A percentile compares a stretch with the other conserved stretches of the same genome.
These are phyloP conservation scores for Leptographium galeiforme DNA, from an alignment of 2,329 filamentous ascomycete genomes.

Conservation along the genomic window DNA sequence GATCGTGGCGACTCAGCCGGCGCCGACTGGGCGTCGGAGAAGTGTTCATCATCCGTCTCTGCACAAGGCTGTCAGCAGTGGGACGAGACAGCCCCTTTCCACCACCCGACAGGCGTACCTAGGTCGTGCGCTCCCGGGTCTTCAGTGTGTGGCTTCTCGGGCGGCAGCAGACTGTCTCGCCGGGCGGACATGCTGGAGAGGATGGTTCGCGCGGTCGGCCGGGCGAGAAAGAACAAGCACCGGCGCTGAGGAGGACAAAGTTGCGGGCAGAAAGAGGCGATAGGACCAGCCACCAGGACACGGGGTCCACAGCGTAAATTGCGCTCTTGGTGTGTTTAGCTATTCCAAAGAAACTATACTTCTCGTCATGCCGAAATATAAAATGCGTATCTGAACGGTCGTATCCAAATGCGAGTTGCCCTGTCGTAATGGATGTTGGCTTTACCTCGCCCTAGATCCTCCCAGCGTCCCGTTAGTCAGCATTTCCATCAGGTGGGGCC, in stretches of 20 bases:
- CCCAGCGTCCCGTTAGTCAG: background rate
- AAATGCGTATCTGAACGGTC: background rate
- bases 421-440: background rate
- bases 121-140: slow-evolving; percentile 49
- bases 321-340: too few species aligned
- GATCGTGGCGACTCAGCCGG: slow-evolving; percentile 25
- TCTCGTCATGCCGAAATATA: too few species aligned
- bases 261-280: background rate
- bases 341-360: too few species aligned
- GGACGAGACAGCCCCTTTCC: background rate
- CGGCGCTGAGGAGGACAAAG: background rate
- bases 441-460: background rate
- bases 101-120: slow-evolving; percentile 23
- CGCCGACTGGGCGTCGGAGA: slow-evolving; percentile 50
- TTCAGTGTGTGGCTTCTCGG: slow-evolving; percentile 26
- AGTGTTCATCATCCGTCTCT: slow-evolving; percentile 55
- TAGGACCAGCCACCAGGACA: background rate
- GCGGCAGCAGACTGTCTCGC: slow-evolving; percentile 25
- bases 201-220: background rate
- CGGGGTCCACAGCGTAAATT: background rate
- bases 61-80: slow-evolving; percentile 9
- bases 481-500: background rate
- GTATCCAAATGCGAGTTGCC: background rate
- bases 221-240: too few species aligned
- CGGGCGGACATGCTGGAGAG: slow-evolving; percentile 17